Evolutionary conservation across 1,139 yeast genomes (phyloP), one percentile per base, ranked within the genome.

Genomic region (Candida neerlandica): DNA sequence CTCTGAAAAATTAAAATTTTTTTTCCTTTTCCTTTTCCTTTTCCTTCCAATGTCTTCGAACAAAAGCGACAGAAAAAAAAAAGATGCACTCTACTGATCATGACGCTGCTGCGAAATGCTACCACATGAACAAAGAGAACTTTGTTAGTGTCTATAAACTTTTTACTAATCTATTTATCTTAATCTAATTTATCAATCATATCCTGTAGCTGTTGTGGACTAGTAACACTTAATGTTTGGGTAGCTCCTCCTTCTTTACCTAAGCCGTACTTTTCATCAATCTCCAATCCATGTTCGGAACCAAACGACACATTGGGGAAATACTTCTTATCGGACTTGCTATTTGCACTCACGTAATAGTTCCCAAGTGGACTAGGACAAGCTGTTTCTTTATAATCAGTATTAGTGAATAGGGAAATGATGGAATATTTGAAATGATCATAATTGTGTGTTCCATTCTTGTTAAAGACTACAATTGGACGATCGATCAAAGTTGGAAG

Each of bases 381-480:
- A 9, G 32, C 18, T 4, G 38, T 14, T 16, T 45, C 49, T 15
- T 32, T 47, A 33, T 48, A 50, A 4, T 9, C 47, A 5, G 44
- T 39, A 30, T 50, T 51, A 14, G 51, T 39, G 33, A 26, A 50
- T 2, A 46, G 23, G 7, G 55, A 51, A n/a, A 47, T 19, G 15
- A 53, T 52, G 11, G 51, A 46, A 43, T 47, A 52, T 9, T 46
- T 19, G 30, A 35, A 40, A n/a, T 12, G 21, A 26, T 45, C 46
- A 43, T 42, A 49, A 37, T 50, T 39, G 40, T 48, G 43, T 3
- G 15, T 44, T 1, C 55, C 51, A 2, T 44, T 19, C 16, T 40
- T 34, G 30, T 52, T 45, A 41, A 33, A 52, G 5, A 51, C 21
- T 12, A 51, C 48, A n/a, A 37, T 46, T 1, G 55, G 55, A 30